These are phyloP conservation scores for Penstemon barbatus DNA, from an alignment of 257 asterid species.

Conservation along the genomic window DNA sequence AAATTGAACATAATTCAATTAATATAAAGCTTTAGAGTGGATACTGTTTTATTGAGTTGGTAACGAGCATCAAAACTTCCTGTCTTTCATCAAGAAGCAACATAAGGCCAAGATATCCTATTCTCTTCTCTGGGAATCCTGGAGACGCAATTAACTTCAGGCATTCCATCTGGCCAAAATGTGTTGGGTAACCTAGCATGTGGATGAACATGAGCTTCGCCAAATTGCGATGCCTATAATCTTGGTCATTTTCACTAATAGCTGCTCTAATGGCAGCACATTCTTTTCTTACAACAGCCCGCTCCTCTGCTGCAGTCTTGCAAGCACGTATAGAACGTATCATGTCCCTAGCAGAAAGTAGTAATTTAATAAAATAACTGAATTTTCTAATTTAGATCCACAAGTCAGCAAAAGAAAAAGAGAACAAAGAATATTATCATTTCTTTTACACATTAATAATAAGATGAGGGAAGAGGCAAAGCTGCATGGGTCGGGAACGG, in stretches of 20 bases:
- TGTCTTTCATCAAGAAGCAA: slow-evolving; percentile 99
- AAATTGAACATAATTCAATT: slow-evolving; percentile 7
- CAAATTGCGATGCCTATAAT: slow-evolving; percentile 90
- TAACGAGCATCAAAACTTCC: slow-evolving; percentile 98
- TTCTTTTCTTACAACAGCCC: slow-evolving; percentile 94
- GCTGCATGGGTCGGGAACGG: no score
- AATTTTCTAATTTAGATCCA: not conserved
- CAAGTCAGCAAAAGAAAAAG: slow-evolving; percentile 11
- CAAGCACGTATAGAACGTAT: slow-evolving; percentile 93
- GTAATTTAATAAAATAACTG: slow-evolving; percentile 1
- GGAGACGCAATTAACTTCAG: slow-evolving; percentile 90
- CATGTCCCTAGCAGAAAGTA: slow-evolving; percentile 81
- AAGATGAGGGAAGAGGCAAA: no score
- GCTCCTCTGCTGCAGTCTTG: slow-evolving; percentile 99
- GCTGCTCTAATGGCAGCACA: slow-evolving; percentile 97
- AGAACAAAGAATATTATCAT: not conserved
- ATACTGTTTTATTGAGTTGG: slow-evolving; percentile 98
- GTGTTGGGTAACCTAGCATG: slow-evolving; percentile 99
- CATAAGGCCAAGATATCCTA: slow-evolving; percentile 99
- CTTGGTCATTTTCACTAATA: slow-evolving; percentile 87
- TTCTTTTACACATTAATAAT: no score
- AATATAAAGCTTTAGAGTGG: slow-evolving; percentile 30
- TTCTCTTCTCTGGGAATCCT: slow-evolving; percentile 98
- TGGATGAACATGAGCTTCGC: slow-evolving; percentile 99
- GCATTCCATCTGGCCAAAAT: slow-evolving; percentile 99